phyloP scores from a whole-genome alignment of 257 asterid genomes.

The Plantago elongata region DNA sequence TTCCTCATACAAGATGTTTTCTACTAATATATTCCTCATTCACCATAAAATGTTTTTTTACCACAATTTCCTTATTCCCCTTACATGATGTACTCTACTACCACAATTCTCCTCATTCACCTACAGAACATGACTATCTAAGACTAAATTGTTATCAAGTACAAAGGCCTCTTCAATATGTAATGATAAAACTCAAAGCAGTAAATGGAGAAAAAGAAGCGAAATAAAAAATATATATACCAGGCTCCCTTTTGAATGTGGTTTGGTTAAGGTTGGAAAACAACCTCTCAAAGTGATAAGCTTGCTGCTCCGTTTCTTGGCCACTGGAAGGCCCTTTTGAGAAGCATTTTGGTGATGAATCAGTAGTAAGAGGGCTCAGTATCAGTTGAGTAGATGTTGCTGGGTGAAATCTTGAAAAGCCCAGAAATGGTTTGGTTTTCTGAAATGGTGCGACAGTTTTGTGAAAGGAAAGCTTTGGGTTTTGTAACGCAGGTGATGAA shows the following conservation, averaged over 20 bases:
- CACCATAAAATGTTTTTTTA: no score
- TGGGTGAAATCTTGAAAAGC: slow-evolving; percentile 15
- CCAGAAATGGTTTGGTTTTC: slow-evolving; percentile 10
- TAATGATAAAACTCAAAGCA: neutral
- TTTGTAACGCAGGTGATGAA: slow-evolving; percentile 30
- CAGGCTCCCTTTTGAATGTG: slow-evolving; percentile 78
- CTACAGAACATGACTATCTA: neutral
- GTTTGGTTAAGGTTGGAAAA: slow-evolving; percentile 84
- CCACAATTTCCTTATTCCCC: no score
- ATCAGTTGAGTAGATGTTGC: slow-evolving; percentile 6
- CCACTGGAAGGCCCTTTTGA: slow-evolving; percentile 33
- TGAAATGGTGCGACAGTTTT: slow-evolving; percentile 7
- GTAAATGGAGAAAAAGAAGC: neutral
- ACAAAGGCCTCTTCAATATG: no score
- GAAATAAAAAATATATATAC: slow-evolving; percentile 23
- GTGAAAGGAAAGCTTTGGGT: slow-evolving; percentile 22
- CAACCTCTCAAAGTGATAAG: slow-evolving; percentile 55
- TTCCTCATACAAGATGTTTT: no score
- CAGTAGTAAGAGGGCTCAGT: slow-evolving; percentile 2
- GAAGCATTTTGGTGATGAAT: slow-evolving; percentile 37
- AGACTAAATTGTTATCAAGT: no score
- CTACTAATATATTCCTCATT: no score
- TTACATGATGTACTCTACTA: neutral
- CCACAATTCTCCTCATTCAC: neutral
- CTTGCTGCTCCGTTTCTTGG: slow-evolving; percentile 32